These are phyloP conservation scores for Symbiodinium natans DNA, from an alignment of 73 alveolate genomes.

Conservation along the genomic window DNA sequence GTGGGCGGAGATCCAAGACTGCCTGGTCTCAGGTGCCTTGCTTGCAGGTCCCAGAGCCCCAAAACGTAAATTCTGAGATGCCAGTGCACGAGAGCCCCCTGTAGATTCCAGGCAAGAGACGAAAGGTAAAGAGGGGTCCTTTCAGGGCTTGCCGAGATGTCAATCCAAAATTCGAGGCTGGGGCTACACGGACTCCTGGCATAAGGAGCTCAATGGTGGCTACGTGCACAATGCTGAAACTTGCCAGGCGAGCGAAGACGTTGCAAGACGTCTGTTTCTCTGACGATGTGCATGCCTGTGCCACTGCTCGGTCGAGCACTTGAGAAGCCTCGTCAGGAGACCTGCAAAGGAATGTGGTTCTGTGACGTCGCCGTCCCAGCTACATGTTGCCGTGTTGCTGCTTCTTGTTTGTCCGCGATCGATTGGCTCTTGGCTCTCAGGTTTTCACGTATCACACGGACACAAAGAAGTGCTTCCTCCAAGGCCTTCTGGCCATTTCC, in stretches of 20 bases:
- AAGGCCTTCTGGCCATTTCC: slow-evolving; percentile 9
- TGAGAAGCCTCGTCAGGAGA: slow-evolving; percentile 18
- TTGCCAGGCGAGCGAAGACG: slow-evolving; percentile 49
- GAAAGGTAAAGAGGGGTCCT: too few relatives aligned
- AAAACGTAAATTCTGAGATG: too few relatives aligned
- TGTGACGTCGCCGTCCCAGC: slow-evolving; percentile 12
- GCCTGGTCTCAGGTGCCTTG: neutral
- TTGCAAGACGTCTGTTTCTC: neutral
- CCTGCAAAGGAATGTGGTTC: slow-evolving; percentile 80
- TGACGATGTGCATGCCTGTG: neutral
- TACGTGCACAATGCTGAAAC: slow-evolving; percentile 68
- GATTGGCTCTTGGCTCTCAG: neutral
- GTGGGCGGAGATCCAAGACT: neutral
- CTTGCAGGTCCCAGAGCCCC: too few relatives aligned
- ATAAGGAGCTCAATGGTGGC: slow-evolving; percentile 57
- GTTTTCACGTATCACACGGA: slow-evolving; percentile 67
- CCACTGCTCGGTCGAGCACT: neutral
- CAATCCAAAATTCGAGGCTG: slow-evolving; percentile 21
- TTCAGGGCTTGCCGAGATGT: neutral
- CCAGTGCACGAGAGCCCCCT: too few relatives aligned
- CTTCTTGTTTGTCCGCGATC: neutral
- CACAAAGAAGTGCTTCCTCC: slow-evolving; percentile 71
- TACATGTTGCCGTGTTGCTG: too few relatives aligned
- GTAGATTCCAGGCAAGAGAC: too few relatives aligned
- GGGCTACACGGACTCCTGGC: slow-evolving; percentile 90